Evolutionary conservation across 306 rosid genomes (phyloP).

Genomic region (Cucumis melo): DNA sequence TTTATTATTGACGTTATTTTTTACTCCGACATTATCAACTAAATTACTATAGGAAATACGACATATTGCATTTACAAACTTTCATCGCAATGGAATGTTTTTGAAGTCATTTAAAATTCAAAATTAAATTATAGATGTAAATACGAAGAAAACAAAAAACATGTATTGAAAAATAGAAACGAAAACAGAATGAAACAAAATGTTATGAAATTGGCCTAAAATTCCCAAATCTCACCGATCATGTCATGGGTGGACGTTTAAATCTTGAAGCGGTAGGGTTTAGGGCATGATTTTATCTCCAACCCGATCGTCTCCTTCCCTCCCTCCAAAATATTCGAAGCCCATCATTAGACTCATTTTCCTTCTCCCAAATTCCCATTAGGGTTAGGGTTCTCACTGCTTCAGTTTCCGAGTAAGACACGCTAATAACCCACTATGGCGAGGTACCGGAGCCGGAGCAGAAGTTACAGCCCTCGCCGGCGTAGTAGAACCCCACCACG

Average conservation of each 20-base stretch:
- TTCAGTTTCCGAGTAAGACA: background rate
- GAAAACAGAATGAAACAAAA: background rate
- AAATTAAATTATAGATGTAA: too few relatives aligned
- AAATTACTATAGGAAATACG: too few relatives aligned
- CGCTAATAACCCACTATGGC: conserved; percentile 25
- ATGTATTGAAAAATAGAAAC: background rate
- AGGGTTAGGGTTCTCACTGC: conserved; percentile 6
- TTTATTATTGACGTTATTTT: too few relatives aligned
- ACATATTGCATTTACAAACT: too few relatives aligned
- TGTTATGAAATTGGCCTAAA: too few relatives aligned
- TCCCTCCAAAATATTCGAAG: conserved; percentile 14
- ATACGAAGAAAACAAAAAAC: too few relatives aligned
- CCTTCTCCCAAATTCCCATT: background rate
- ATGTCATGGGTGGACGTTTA: background rate
- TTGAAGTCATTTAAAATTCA: too few relatives aligned
- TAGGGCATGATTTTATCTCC: background rate
- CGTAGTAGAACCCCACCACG: conserved; percentile 78
- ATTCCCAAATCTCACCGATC: background rate
- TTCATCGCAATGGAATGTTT: too few relatives aligned
- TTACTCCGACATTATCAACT: too few relatives aligned
- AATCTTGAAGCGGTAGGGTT: background rate
- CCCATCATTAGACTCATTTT: background rate
- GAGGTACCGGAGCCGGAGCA: conserved; percentile 79
- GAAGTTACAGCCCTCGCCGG: conserved; percentile 88
- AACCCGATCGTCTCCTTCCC: background rate